Base-by-base conservation (phyloP, 371 early-diverging fungal species). In the Mucor racemosus region DNA sequence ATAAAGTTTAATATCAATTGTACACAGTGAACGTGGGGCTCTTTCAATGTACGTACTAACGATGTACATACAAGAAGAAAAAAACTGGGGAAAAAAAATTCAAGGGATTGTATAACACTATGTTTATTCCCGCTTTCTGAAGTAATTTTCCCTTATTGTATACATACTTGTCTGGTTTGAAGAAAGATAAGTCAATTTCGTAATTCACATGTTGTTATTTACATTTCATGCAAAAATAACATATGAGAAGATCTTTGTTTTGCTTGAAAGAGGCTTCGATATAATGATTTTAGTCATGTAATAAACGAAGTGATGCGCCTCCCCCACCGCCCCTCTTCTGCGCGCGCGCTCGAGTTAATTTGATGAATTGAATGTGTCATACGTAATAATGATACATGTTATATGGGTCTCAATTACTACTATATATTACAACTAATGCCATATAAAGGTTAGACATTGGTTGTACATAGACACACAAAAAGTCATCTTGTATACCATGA, bases 401-500 rank as follows among this genome's bases (percentile, higher is more conserved):
- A n/a, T 8, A 17, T 44, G 44, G 1, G 26, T 26, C 26, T 26
- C 26, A 26, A 44, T n/a, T n/a, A 44, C 44, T 44, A 44, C 44
- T 44, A 44, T 44, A 44, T 17, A 44, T 17, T 44, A 44, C 44
- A 44, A 44, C 44, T 44, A 44, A 44, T 44, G 44, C 44, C 44
- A 44, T 44, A 44, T 44, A 17, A 17, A 44, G 44, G n/a, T 44
- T 44, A 44, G 44, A 44, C 44, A 44, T 17, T 44, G 44, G 44
- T 44, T 17, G 44, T 44, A 44, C 44, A 44, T 17, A 26, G 26
- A 26, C 26, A 26, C 26, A 26, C 26, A 26, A 26, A 26, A 44
- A 44, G 44, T 44, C 44, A 44, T 44, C 8, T 44, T 44, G 44
- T 44, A 44, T 44, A 44, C 44, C 44, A 44, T 44, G 44, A 44